Evolutionary conservation across 441 rosid species (phyloP).

Genomic region (Eruca vesicaria): DNA sequence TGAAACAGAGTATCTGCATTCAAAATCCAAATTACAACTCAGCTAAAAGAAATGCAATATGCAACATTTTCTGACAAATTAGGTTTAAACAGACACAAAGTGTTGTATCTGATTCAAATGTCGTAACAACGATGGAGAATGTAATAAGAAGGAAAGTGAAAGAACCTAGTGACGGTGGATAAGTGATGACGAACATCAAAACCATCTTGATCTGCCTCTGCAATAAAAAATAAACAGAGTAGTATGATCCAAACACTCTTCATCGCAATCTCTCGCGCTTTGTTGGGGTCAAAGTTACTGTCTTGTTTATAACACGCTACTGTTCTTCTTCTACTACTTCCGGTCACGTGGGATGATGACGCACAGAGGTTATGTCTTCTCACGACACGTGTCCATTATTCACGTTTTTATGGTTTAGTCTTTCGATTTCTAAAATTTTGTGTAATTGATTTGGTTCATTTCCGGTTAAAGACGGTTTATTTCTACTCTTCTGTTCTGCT

Average conservation of each 20-base stretch:
- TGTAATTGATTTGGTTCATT: too few species aligned
- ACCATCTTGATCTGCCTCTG: constrained; percentile 41
- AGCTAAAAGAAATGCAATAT: background rate
- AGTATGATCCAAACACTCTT: constrained; percentile 34
- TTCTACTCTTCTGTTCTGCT: background rate
- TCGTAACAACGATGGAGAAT: background rate
- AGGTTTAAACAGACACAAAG: background rate
- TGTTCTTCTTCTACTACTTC: background rate
- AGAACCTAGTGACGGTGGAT: constrained; percentile 75
- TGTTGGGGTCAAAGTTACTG: background rate
- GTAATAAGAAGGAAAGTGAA: constrained; percentile 12
- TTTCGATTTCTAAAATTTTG: too few species aligned
- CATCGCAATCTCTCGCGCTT: constrained; percentile 26
- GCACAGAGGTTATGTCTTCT: background rate
- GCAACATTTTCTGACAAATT: background rate
- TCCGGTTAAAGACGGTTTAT: too few species aligned
- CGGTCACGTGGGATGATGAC: background rate
- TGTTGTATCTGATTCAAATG: constrained; percentile 3
- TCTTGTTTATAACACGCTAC: background rate
- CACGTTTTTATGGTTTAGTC: background rate
- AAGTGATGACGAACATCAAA: constrained; percentile 85
- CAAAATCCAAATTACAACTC: background rate
- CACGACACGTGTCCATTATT: constrained; percentile 16
- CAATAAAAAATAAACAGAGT: constrained; percentile 29
- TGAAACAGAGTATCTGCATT: constrained; percentile 65